Conservation (phyloP, 331 rosid genomes). For the Dryas integrifolia region DNA sequence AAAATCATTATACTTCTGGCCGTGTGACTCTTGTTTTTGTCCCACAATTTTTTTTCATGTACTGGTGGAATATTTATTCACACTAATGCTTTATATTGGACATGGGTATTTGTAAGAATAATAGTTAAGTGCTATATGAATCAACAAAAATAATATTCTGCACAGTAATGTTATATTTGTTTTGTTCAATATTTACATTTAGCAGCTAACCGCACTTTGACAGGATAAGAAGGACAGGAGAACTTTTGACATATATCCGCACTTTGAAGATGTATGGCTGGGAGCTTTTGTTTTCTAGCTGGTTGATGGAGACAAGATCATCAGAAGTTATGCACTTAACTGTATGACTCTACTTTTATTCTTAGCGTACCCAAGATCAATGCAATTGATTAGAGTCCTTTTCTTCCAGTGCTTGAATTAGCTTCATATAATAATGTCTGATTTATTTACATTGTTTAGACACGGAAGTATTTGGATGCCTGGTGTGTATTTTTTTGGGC, state of each 20-base stretch:
- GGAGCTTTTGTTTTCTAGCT: constrained; percentile 86
- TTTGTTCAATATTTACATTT: neutral
- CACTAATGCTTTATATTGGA: neutral
- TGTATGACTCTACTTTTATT: constrained; percentile 46
- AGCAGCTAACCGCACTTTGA: neutral
- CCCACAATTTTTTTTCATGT: neutral
- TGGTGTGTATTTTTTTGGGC: constrained; percentile 99
- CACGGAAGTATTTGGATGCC: constrained; percentile 92
- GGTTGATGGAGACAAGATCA: constrained; percentile 95
- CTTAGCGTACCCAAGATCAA: constrained; percentile 23
- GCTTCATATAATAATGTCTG: constrained; percentile 16
- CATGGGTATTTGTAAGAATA: neutral
- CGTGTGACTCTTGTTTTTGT: neutral
- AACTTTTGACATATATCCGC: constrained; percentile 79
- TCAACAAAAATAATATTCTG: neutral
- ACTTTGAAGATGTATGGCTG: constrained; percentile 92
- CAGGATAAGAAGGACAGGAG: constrained; percentile 89
- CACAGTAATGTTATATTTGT: neutral
- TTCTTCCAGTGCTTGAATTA: constrained; percentile 17
- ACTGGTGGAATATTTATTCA: neutral
- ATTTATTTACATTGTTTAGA: constrained; percentile 47
- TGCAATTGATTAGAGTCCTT: constrained; percentile 17
- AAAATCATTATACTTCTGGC: neutral
- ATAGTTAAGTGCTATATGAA: neutral
- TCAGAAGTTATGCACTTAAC: constrained; percentile 77